Conservation (phyloP, 2,329 filamentous ascomycete genomes). For the Penicillium sp. region DNA sequence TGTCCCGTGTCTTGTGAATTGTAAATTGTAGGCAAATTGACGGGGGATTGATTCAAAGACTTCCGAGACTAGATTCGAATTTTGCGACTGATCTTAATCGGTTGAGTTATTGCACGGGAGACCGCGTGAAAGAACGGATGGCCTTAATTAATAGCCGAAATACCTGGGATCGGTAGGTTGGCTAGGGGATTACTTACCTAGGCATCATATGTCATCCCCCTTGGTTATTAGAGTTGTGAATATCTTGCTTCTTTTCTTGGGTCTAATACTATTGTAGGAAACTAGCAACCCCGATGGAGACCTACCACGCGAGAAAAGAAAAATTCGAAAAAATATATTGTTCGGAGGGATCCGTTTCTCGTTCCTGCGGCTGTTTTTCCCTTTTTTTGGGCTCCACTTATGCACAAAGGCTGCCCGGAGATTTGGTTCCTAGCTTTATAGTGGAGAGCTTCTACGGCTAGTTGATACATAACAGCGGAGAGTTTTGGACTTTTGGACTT, state of each 20-base stretch:
- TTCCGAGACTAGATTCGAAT: constrained; percentile 17
- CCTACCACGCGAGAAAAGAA: constrained; percentile 23
- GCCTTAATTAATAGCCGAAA: constrained; percentile 16
- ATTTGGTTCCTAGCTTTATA: constrained; percentile 31
- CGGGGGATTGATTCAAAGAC: constrained; percentile 10
- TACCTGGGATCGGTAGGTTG: not conserved
- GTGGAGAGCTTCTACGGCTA: constrained; percentile 20
- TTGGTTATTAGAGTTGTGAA: constrained; percentile 8
- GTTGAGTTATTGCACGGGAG: constrained; percentile 15
- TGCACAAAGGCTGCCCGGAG: constrained; percentile 32
- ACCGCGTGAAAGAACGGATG: constrained; percentile 15
- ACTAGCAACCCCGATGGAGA: constrained; percentile 20
- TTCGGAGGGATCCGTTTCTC: constrained; percentile 33
- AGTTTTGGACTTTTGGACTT: constrained; percentile 16
- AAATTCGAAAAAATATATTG: constrained; percentile 10
- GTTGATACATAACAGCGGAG: constrained; percentile 9
- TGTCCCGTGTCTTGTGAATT: not conserved
- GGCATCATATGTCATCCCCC: constrained; percentile 23
- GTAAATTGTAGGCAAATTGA: not conserved
- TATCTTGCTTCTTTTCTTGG: not conserved
- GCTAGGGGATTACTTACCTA: constrained; percentile 16
- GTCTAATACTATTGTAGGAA: not conserved
- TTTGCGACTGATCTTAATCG: constrained; percentile 12
- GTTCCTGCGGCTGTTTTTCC: constrained; percentile 32
- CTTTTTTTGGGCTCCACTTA: constrained; percentile 25